Conservation (phyloP, 768 basidiomycete genomes). For the Podaxis sp. region DNA sequence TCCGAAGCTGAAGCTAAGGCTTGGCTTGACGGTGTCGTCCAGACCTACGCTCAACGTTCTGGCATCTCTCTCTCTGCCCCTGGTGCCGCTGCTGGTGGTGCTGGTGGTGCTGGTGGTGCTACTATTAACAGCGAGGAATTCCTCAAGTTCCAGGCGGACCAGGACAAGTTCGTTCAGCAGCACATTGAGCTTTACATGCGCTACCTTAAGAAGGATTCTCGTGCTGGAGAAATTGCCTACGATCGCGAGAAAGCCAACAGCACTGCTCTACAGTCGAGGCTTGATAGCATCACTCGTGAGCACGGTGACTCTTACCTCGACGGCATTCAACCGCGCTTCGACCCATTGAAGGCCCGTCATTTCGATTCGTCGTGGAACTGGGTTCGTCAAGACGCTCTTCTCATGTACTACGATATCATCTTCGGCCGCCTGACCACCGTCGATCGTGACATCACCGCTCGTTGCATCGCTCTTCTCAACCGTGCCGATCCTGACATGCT, state of each 20-base stretch:
- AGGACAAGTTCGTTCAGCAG: conserved; percentile 86
- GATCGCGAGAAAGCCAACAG: conserved; percentile 81
- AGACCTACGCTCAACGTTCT: conserved; percentile 81
- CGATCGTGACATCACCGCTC: conserved; percentile 93
- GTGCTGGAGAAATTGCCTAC: conserved; percentile 85
- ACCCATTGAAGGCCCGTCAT: conserved; percentile 92
- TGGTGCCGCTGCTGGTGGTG: conserved; percentile 55
- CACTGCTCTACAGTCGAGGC: conserved; percentile 69
- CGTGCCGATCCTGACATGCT: conserved; percentile 90
- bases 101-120: conserved; percentile 67
- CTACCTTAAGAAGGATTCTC: conserved; percentile 89
- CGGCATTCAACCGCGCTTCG: conserved; percentile 93
- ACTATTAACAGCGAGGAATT: conserved; percentile 98
- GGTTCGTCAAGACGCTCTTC: conserved; percentile 93
- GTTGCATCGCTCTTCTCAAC: conserved; percentile 97
- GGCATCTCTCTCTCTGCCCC: conserved; percentile 81
- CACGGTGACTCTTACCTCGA: conserved; percentile 93
- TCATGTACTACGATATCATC: conserved; percentile 99
- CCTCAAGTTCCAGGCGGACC: conserved; percentile 91
- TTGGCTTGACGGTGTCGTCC: conserved; percentile 86
- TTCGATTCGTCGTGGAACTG: conserved; percentile 99
- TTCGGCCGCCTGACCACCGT: conserved; percentile 92
- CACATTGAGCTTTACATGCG: conserved; percentile 97
- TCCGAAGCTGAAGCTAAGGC: conserved; percentile 91
- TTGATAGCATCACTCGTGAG: conserved; percentile 86